These are phyloP conservation scores for Kondoa subrosea DNA, from an alignment of 768 basidiomycete genomes.

Conservation along the genomic window DNA sequence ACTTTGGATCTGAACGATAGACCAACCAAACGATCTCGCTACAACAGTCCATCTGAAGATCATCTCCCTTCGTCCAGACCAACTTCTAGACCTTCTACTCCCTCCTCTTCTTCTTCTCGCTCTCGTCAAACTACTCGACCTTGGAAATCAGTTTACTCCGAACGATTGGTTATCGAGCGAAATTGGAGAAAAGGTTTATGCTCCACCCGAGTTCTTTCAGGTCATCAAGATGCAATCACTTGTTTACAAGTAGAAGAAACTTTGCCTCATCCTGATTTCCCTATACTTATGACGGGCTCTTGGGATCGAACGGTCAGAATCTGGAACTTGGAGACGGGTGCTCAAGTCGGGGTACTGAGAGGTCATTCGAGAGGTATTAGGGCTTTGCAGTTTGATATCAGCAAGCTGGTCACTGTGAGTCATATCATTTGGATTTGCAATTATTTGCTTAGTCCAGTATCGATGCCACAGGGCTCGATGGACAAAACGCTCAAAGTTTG, in stretches of 20 bases:
- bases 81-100: neutral
- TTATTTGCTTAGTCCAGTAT: neutral
- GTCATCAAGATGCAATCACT: conserved; percentile 92
- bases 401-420: conserved; percentile 63
- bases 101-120: neutral
- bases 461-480: conserved; percentile 53
- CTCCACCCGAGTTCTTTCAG: conserved; percentile 64
- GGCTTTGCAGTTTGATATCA: conserved; percentile 85
- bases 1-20: conserved; percentile 2
- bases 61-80: too few species aligned
- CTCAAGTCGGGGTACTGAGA: conserved; percentile 59
- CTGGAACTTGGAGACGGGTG: conserved; percentile 90
- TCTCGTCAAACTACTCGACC: conserved; percentile 46
- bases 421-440: neutral
- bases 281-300: conserved; percentile 90
- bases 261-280: conserved; percentile 63
- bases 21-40: neutral
- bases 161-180: conserved; percentile 84
- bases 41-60: neutral
- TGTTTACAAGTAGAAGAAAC: conserved; percentile 87
- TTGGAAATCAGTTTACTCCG: conserved; percentile 97
- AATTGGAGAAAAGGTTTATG: conserved; percentile 94
- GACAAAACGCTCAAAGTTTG: conserved; percentile 87
- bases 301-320: conserved; percentile 88
- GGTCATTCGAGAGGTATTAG: conserved; percentile 88